These are phyloP conservation scores for Bassia scoparia DNA, from an alignment of 148 eudicot species.

Conservation along the genomic window DNA sequence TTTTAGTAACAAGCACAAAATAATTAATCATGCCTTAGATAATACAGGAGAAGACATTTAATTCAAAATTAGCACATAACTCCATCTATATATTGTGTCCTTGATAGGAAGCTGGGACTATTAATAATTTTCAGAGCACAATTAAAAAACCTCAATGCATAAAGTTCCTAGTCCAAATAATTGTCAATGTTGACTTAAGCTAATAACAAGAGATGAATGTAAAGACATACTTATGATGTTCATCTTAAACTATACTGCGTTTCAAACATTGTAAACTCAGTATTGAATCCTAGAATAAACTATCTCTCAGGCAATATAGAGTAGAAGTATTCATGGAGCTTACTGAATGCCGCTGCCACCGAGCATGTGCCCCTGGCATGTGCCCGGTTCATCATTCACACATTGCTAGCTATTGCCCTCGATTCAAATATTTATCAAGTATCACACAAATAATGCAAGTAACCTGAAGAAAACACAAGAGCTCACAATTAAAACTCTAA, in stretches of 20 bases:
- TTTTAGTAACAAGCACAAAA: too few species aligned
- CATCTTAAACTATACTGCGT: neutral
- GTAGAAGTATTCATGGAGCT: constrained; percentile 27
- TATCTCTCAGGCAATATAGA: neutral
- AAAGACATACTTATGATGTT: neutral
- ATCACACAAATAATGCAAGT: constrained; percentile 67
- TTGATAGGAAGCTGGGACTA: neutral
- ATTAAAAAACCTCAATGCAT: neutral
- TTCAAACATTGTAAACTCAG: neutral
- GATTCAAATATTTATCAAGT: constrained; percentile 84
- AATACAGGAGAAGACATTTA: neutral
- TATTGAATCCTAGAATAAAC: neutral
- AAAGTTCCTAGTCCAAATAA: too few species aligned
- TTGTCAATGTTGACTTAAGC: neutral
- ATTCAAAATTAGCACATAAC: neutral
- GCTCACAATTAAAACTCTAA: neutral
- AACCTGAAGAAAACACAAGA: constrained; percentile 52
- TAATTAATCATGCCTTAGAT: neutral
- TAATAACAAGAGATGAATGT: neutral
- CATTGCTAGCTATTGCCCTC: constrained; percentile 94
- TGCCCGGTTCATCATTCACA: constrained; percentile 64
- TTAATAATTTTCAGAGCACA: too few species aligned
- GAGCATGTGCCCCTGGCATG: constrained; percentile 63
- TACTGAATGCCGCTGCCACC: constrained; percentile 93
- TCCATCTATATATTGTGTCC: too few species aligned